Base-by-base conservation (phyloP, 371 early-diverging fungal genomes). In the Entomophthora muscae region DNA sequence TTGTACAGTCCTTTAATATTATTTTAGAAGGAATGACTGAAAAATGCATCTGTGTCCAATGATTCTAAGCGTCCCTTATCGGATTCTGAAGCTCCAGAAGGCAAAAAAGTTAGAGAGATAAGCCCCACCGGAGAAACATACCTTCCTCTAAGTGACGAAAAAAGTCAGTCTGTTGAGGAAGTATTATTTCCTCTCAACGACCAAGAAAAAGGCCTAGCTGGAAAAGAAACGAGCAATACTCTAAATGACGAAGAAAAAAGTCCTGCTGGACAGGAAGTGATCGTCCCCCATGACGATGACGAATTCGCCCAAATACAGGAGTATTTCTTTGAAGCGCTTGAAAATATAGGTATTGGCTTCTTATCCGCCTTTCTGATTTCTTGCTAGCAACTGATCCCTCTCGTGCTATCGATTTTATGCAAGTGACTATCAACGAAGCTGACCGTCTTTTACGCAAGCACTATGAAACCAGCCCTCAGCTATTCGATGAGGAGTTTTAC, bases 381-480 rank as follows among this genome's bases (percentile, higher is more conserved):
- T 5, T 42, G 42, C 10, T 42, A 42, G 42, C 5, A 42, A 42
- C 42, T 42, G 42, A 42, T 5, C 42, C 42, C 42, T 10, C 5
- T 12, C 22, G 56, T 24, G 56, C 22, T 26, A 24, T 55, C 3
- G 56, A 55, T 22, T 55, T 55, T 3, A 55, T 55, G 10, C 22
- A 55, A 26, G 28, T 55, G 22, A 55, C 56, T 22, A 55, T 55
- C n/a, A 55, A 55, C n/a, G 56, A 55, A 55, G 56, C 56, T 26
- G 56, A 55, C n/a, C 22, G 28, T 7, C 56, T 55, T 13, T 26
- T 55, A 22, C 56, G 28, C 28, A n/a, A 55, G 28, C n/a, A 12
- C n/a, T 24, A 55, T n/a, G 56, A 55, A 27, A 26, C 26, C 7
- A 27, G 28, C 12, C 56, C 56, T 24, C 56, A 55, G n/a, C 56